phyloP scores from a whole-genome alignment of 352 stramenopile genomes.

The Phytophthora pinifolia region DNA sequence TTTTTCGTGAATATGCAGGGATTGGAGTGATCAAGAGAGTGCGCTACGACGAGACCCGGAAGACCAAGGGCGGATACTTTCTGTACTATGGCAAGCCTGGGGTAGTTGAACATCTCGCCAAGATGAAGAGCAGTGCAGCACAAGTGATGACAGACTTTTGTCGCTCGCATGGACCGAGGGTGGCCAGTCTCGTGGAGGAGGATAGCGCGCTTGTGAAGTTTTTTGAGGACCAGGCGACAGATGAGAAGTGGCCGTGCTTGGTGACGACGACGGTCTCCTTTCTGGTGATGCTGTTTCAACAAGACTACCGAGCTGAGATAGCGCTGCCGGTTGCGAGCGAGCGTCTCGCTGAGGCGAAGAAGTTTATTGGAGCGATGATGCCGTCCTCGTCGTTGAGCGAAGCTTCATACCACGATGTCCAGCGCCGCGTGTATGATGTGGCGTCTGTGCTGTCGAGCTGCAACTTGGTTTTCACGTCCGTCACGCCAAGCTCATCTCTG shows the following conservation, averaged over 20 bases:
- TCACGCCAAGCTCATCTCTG: slow-evolving; percentile 9
- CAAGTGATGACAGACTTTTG: slow-evolving; percentile 24
- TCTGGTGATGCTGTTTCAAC: slow-evolving; percentile 54
- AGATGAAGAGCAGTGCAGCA: slow-evolving; percentile 31
- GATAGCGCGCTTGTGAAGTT: slow-evolving; percentile 45
- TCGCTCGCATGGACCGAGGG: slow-evolving; percentile 5
- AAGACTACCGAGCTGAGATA: slow-evolving; percentile 27
- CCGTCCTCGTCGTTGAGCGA: slow-evolving; percentile 18
- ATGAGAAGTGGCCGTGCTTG: slow-evolving; percentile 58
- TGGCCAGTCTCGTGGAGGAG: slow-evolving; percentile 31
- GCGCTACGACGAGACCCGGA: slow-evolving; percentile 31
- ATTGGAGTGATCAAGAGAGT: slow-evolving; percentile 63
- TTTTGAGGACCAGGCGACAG: slow-evolving; percentile 45
- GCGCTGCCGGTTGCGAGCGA: slow-evolving; percentile 40
- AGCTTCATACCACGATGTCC: slow-evolving; percentile 38
- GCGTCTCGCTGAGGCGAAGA: slow-evolving; percentile 50
- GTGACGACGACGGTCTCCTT: slow-evolving; percentile 56
- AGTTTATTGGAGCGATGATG: slow-evolving; percentile 22
- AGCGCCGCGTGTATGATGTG: slow-evolving; percentile 69
- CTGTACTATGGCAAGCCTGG: slow-evolving; percentile 57
- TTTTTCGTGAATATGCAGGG: slow-evolving; percentile 26
- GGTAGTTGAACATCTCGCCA: slow-evolving; percentile 38
- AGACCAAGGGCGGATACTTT: slow-evolving; percentile 46
- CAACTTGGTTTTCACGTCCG: slow-evolving; percentile 43
- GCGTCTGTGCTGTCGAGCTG: slow-evolving; percentile 60